Evolutionary conservation across 176 grass and related monocot species (phyloP).

Genomic region (Saccharum officinarum): DNA sequence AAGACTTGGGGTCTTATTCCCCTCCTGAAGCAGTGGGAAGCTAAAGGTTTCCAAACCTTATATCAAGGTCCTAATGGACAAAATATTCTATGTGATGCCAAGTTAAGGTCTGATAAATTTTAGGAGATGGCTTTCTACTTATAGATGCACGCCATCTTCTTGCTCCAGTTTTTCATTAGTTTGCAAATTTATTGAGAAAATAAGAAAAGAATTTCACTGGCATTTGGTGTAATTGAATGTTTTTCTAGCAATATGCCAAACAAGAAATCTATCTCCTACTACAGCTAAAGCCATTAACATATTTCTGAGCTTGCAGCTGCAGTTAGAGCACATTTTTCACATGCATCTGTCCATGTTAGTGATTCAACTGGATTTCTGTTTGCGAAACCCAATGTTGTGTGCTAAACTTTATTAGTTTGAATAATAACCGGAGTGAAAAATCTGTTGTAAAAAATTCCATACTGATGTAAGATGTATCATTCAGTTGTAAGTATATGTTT

Average conservation of each 20-base stretch:
- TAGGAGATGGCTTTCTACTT: not conserved
- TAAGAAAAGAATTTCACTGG: not conserved
- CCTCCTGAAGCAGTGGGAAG: not conserved
- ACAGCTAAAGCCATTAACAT: not conserved
- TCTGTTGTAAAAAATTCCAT: not conserved
- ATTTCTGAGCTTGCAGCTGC: not conserved
- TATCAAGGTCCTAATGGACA: not conserved
- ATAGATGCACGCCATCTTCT: not conserved
- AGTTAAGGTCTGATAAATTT: not conserved
- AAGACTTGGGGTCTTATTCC: not conserved
- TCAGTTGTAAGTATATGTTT: not conserved
- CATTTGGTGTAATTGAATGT: not conserved
- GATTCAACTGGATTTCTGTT: constrained; percentile 18
- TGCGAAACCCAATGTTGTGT: constrained; percentile 6
- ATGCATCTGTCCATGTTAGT: constrained; percentile 22
- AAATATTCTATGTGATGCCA: not conserved
- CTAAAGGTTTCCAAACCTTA: not conserved
- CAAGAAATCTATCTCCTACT: not conserved
- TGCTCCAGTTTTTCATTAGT: not conserved
- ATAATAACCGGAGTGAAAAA: constrained; percentile 1
- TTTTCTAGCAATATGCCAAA: not conserved
- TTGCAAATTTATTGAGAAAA: not conserved
- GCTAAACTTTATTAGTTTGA: constrained; percentile 21
- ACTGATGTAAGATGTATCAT: constrained; percentile 16
- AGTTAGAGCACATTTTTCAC: not conserved